Evolutionary conservation across 2,329 filamentous ascomycete species (phyloP).

Genomic region (Aspergillus costaricaensis): DNA sequence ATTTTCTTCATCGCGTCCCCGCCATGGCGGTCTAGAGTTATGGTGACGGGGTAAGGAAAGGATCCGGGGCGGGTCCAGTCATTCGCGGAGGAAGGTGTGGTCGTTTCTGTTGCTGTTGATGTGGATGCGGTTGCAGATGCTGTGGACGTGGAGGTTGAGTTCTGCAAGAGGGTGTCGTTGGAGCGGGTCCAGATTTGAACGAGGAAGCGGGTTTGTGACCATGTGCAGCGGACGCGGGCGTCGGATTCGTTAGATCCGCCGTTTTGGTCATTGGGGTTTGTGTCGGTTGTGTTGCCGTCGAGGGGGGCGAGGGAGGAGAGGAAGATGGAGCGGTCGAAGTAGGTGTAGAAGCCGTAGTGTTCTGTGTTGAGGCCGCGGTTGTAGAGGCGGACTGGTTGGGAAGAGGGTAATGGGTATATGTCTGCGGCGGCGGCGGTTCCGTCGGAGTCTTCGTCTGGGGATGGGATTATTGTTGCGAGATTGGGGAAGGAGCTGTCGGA

Average conservation of each 20-base stretch:
- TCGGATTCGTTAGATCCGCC: slow-evolving; percentile 52
- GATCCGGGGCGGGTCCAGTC: slow-evolving; percentile 56
- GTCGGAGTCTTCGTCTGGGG: slow-evolving; percentile 64
- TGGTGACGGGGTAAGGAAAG: slow-evolving; percentile 63
- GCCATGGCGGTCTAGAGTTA: slow-evolving; percentile 63
- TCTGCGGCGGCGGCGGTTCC: slow-evolving; percentile 72
- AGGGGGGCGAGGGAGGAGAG: slow-evolving; percentile 61
- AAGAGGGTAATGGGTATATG: slow-evolving; percentile 67
- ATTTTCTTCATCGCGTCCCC: slow-evolving; percentile 57
- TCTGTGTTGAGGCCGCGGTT: slow-evolving; percentile 79
- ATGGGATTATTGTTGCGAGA: slow-evolving; percentile 60
- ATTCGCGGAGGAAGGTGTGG: slow-evolving; percentile 38
- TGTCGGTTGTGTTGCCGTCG: slow-evolving; percentile 49
- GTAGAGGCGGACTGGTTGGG: slow-evolving; percentile 80
- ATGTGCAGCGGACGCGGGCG: slow-evolving; percentile 57
- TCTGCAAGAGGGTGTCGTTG: slow-evolving; percentile 32
- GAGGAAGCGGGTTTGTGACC: slow-evolving; percentile 61
- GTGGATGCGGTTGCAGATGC: slow-evolving; percentile 16
- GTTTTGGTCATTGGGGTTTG: slow-evolving; percentile 36
- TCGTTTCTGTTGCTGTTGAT: slow-evolving; percentile 22
- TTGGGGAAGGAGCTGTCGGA: slow-evolving; percentile 42
- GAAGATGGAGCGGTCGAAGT: slow-evolving; percentile 86
- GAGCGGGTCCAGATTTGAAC: slow-evolving; percentile 65
- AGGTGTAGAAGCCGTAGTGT: slow-evolving; percentile 92
- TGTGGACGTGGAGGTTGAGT: slow-evolving; percentile 11